These are phyloP conservation scores for Leishmania tropica DNA, from an alignment of 208 protist species.

Conservation along the genomic window DNA sequence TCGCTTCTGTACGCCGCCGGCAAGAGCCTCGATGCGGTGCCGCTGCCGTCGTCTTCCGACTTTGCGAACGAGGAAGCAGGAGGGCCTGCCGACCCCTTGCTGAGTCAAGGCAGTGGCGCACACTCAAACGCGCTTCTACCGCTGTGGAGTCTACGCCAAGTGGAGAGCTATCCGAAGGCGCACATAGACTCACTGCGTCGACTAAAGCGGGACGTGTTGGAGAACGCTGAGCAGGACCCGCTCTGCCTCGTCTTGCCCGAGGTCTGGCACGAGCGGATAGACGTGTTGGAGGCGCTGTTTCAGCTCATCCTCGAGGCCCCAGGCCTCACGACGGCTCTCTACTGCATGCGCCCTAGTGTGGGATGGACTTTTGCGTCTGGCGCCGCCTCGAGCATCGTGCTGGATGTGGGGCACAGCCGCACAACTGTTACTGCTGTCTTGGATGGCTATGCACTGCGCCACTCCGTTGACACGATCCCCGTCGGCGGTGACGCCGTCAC, in stretches of 20 bases:
- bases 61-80: neutral
- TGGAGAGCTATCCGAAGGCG: conserved; percentile 39
- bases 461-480: conserved; percentile 47
- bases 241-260: conserved; percentile 84
- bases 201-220: conserved; percentile 51
- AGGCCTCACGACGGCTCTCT: conserved; percentile 55
- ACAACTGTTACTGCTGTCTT: conserved; percentile 74
- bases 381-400: conserved; percentile 64
- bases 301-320: conserved; percentile 59
- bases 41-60: neutral
- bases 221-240: conserved; percentile 52
- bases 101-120: neutral
- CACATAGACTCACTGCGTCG: conserved; percentile 58
- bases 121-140: conserved; percentile 24
- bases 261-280: conserved; percentile 66
- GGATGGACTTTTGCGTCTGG: conserved; percentile 71
- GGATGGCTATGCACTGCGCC: conserved; percentile 81
- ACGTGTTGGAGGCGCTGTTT: conserved; percentile 63
- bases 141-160: conserved; percentile 62
- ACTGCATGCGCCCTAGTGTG: conserved; percentile 80
- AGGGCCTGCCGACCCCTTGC: neutral
- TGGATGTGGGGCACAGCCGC: conserved; percentile 82
- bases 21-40: conserved; percentile 1
- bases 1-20: conserved; percentile 44
- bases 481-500: conserved; percentile 67